Evolutionary conservation across 2,329 filamentous ascomycete species (phyloP), one percentile per base, ranked within the genome.

Genomic region (Huntiella bhutanensis): DNA sequence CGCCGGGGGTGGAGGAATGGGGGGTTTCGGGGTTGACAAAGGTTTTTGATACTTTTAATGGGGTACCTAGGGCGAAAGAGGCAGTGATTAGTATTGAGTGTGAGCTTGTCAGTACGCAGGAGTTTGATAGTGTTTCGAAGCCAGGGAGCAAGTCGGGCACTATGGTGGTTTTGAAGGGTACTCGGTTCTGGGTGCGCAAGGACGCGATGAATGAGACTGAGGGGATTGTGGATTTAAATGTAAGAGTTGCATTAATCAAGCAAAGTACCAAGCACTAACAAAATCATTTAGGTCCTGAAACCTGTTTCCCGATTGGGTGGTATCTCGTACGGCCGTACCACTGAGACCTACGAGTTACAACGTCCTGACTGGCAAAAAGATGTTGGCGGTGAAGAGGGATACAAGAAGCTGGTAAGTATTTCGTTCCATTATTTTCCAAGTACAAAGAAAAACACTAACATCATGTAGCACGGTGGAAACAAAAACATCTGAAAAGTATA

Each of bases 161-260:
- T 3, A 57, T 94, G 52, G 80, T 73, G 1, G 71, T 93, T 33
- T 67, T 95, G 10, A 85, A 95, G 63, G 88, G 85, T 0, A 77
- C 82, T 33, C 70, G 79, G 22, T 94, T 95, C 58, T 95, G 87
- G 85, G 85, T 78, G 2, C 66, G 87, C 45, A 84, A 92, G 58
- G 88, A 95, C 62, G 86, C 86, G 2, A 65, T 94, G 51, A 83
- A 93, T 54, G 75, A 82, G 57, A 78, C 85, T 6, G 71, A 68
- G 56, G 84, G 76, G 53, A 55, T 83, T 37, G 67, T 96, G 48
- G 82, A 92, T 59, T 75, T 83, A 8, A 70, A 64, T 45, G 74
- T 79, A 58, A 63, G 71, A 28, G 10, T 43, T 37, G 15, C 11
- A 34, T 34, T n/a, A 28, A 15, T 7, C 13, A n/a, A 13, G 7